Evolutionary conservation across 805 yeast species (phyloP).

Genomic region (Clavispora asparagi): DNA sequence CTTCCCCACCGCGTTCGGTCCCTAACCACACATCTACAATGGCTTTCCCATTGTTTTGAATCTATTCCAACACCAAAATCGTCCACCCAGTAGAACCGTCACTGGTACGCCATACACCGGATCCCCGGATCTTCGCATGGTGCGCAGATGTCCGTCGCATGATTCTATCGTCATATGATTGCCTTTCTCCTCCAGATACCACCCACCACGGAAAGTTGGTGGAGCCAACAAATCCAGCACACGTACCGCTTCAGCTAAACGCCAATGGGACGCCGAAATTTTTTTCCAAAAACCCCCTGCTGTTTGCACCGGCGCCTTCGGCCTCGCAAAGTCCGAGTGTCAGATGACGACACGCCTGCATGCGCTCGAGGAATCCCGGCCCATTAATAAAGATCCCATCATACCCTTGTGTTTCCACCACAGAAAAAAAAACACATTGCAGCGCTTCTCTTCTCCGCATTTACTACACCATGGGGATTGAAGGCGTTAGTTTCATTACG

Average conservation of each 20-base stretch:
- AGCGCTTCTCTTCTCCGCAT: not conserved
- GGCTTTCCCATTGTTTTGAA: too few species aligned
- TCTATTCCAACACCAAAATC: too few species aligned
- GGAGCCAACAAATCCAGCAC: too few species aligned
- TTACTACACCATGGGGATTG: conserved; percentile 8
- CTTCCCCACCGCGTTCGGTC: too few species aligned
- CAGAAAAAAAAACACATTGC: not conserved
- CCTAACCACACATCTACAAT: too few species aligned
- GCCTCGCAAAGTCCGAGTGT: conserved; percentile 3
- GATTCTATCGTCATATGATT: not conserved
- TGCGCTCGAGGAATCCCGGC: conserved; percentile 1
- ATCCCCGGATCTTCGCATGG: not conserved
- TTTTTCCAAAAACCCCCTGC: too few species aligned
- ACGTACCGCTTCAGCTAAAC: too few species aligned
- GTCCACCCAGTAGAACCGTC: too few species aligned
- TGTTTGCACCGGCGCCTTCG: not conserved
- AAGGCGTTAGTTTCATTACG: conserved; percentile 52
- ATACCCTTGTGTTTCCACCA: not conserved
- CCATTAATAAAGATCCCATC: not conserved
- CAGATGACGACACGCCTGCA: conserved; percentile 3
- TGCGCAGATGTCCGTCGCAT: not conserved
- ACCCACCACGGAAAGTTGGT: too few species aligned
- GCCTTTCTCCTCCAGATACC: not conserved
- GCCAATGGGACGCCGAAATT: too few species aligned
- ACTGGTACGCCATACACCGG: not conserved